Conservation (phyloP, 768 basidiomycete species). For the Mycena chlorophos region DNA sequence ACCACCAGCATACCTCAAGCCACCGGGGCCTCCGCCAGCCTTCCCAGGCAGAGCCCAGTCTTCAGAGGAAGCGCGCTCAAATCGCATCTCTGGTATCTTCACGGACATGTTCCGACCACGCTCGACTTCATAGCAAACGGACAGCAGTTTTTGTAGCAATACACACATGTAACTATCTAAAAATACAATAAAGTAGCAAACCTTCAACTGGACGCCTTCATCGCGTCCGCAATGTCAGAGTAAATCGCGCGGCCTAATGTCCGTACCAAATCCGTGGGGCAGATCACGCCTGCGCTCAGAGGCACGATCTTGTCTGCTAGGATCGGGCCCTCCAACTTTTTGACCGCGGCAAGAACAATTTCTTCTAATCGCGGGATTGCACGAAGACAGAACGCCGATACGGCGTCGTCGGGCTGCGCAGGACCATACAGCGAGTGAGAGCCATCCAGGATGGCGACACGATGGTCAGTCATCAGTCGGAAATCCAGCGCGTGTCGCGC, state of each 20-base stretch:
- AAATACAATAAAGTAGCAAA: constrained; percentile 23
- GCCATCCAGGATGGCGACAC: constrained; percentile 73
- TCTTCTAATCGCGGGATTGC: constrained; percentile 61
- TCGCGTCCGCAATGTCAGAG: constrained; percentile 39
- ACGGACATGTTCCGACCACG: constrained; percentile 18
- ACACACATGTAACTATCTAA: constrained; percentile 16
- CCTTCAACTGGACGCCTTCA: constrained; percentile 15
- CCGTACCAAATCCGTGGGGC: constrained; percentile 48
- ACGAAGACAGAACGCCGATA: constrained; percentile 42
- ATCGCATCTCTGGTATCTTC: constrained; percentile 17
- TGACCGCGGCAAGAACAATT: constrained; percentile 52
- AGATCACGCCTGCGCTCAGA: constrained; percentile 64
- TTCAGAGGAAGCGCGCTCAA: constrained; percentile 8
- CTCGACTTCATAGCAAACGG: constrained; percentile 9
- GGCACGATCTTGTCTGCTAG: constrained; percentile 47
- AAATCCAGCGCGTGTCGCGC: constrained; percentile 76
- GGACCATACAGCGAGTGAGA: constrained; percentile 57
- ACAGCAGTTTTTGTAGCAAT: constrained; percentile 6
- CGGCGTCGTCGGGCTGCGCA: constrained; percentile 8
- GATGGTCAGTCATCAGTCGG: constrained; percentile 66
- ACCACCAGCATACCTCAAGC: constrained; percentile 29
- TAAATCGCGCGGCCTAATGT: constrained; percentile 53
- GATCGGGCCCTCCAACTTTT: constrained; percentile 35
- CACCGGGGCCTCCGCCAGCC: constrained; percentile 7
- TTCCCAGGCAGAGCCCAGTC: constrained; percentile 6